These are phyloP conservation scores for Vaucheria bursata DNA, from an alignment of 352 stramenopile species.

Conservation along the genomic window DNA sequence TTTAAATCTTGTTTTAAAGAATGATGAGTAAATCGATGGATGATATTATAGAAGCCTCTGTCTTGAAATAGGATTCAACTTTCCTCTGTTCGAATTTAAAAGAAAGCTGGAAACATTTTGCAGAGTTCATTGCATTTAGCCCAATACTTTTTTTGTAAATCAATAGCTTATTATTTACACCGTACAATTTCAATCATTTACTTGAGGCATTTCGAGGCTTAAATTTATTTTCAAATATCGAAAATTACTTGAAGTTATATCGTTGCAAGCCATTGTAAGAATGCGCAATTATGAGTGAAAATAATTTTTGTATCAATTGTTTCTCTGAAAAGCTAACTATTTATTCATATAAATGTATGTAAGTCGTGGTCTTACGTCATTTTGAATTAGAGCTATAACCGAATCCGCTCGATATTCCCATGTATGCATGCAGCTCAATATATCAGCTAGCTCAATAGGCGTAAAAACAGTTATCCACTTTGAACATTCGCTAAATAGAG, in stretches of 20 bases:
- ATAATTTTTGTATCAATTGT: background rate
- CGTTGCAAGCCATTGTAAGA: too few species aligned
- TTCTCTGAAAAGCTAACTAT: background rate
- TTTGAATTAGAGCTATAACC: constrained; percentile 14
- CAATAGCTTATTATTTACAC: too few species aligned
- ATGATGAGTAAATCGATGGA: too few species aligned
- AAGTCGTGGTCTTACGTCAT: constrained; percentile 25
- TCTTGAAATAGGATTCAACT: too few species aligned
- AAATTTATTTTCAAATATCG: background rate
- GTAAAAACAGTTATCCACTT: constrained; percentile 39
- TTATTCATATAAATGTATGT: background rate
- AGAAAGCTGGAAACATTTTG: too few species aligned
- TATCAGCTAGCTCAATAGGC: constrained; percentile 20
- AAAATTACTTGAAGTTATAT: background rate
- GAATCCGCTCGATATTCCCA: constrained; percentile 27
- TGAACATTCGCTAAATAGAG: constrained; percentile 31
- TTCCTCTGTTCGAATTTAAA: too few species aligned
- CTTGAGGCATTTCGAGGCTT: too few species aligned
- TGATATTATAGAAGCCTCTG: too few species aligned
- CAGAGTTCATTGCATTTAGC: too few species aligned
- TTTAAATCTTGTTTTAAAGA: too few species aligned
- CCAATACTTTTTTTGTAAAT: too few species aligned
- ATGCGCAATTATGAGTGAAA: background rate
- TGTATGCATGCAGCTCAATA: constrained; percentile 17
- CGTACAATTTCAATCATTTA: too few species aligned